Base-by-base conservation (phyloP, 2,329 filamentous ascomycete genomes). In the Fusarium multiceps region DNA sequence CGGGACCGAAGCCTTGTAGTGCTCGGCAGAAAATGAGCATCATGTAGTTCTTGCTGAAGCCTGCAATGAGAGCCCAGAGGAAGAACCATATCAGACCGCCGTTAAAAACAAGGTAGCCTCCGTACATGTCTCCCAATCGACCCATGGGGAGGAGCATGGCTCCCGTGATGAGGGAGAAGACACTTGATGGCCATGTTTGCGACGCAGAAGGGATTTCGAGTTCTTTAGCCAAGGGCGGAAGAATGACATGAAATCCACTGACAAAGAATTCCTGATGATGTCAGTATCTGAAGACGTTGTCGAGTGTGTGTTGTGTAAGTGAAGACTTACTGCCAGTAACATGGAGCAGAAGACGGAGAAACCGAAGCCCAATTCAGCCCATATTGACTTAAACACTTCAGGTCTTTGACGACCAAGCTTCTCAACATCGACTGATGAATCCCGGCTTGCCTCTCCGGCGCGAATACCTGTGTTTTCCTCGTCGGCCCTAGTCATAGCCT, bases 1-100 rank as follows among this genome's bases (percentile, higher is more conserved):
- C 90, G 3, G 90, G 86, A 1, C 91, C 92, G 12, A 95, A 80
- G 0, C 92, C 92, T 78, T 93, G 91, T 45, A 94, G 80, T 11
- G 92, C 92, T 55, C 92, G 89, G 75, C 89, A 92, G 57, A 91
- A 82, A 70, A 93, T 90, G 66, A 94, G 83, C 89, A 93, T 92
- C 53, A 88, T 78, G 63, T 89, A 86, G 78, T 87, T 90, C 56
- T 82, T 81, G 62, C 89, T 90, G 79, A 94, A 93, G 13, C 92
- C 92, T 18, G 86, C 87, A 56, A 93, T 81, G 55, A 94, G 79
- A 12, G 88, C 89, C 88, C 92, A 94, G 40, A 90, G 67, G 10
- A 88, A 78, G 53, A 93, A 86, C 92, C 92, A 92, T 42, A 81
- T 68, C 28, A 89, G 81, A 6, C 90, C 90, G 28, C 76, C 79